Percentiles rank a stretch among this genome's conserved stretches.
Evolutionary conservation across 345 rosid species (phyloP).

Genomic region (Aquilaria yunnanensis): DNA sequence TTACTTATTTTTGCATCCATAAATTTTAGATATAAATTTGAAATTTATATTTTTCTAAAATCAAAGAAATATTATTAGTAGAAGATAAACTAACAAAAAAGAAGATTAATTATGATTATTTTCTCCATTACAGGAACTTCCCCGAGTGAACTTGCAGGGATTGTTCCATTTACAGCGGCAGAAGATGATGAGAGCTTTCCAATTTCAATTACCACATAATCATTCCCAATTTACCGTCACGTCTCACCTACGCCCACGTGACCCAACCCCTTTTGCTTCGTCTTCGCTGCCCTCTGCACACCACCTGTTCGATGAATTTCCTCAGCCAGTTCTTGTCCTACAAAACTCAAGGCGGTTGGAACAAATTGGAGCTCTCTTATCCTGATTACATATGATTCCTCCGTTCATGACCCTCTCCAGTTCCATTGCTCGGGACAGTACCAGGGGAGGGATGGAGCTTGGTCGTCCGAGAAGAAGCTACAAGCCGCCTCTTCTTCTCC

Average conservation of each 20-base stretch:
- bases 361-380: slow-evolving; percentile 8
- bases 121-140: slow-evolving; percentile 26
- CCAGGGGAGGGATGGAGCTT: slow-evolving; percentile 81
- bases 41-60: not conserved
- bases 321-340: not conserved
- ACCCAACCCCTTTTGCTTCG: not conserved
- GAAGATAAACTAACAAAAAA: not conserved
- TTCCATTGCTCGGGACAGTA: slow-evolving; percentile 59
- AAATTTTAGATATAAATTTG: not conserved
- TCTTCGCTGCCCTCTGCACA: not conserved
- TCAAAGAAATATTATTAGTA: not conserved
- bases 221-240: slow-evolving; percentile 28
- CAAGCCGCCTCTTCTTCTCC: slow-evolving; percentile 85
- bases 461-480: slow-evolving; percentile 81
- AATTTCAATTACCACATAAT: slow-evolving; percentile 35
- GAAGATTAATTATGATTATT: slow-evolving; percentile 17
- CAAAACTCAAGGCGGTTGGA: not conserved
- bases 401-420: slow-evolving; percentile 7
- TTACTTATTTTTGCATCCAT: too few species aligned
- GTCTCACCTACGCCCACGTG: slow-evolving; percentile 23
- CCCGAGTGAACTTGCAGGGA: slow-evolving; percentile 10
- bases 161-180: slow-evolving; percentile 23
- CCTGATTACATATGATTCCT: not conserved
- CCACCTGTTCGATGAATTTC: slow-evolving; percentile 2
- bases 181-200: slow-evolving; percentile 1